Percentiles rank a stretch among this genome's conserved stretches.
Evolutionary conservation across 2,329 filamentous ascomycete genomes (phyloP).

Genomic region (Exophiala bonariae): DNA sequence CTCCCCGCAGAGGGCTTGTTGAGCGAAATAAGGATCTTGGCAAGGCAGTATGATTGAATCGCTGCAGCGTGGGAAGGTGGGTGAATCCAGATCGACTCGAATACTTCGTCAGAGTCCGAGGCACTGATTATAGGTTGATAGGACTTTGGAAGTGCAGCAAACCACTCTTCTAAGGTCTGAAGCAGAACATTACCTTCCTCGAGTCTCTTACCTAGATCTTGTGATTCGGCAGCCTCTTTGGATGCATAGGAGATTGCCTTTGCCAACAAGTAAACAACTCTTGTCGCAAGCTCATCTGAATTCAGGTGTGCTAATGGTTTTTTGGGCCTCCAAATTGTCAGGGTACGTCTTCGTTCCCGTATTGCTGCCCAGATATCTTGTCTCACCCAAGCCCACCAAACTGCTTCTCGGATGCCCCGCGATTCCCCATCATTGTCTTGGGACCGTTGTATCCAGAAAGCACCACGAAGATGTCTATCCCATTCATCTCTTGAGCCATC

Average conservation of each 20-base stretch:
- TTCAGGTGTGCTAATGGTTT: constrained; percentile 49
- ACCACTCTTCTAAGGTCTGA: constrained; percentile 53
- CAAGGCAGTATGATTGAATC: constrained; percentile 54
- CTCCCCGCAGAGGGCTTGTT: constrained; percentile 54
- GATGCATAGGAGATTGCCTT: constrained; percentile 61
- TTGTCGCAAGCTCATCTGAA: constrained; percentile 54
- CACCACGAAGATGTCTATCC: constrained; percentile 63
- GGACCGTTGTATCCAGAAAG: constrained; percentile 65
- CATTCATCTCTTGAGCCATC: constrained; percentile 51
- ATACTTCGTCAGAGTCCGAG: constrained; percentile 31
- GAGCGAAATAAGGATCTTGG: constrained; percentile 53
- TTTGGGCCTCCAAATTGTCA: constrained; percentile 60
- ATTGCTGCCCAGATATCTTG: constrained; percentile 67
- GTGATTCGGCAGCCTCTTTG: constrained; percentile 47
- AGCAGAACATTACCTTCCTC: constrained; percentile 48
- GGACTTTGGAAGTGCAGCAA: constrained; percentile 41
- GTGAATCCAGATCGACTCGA: constrained; percentile 54
- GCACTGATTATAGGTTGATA: constrained; percentile 43
- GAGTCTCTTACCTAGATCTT: constrained; percentile 45
- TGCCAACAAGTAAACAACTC: constrained; percentile 56
- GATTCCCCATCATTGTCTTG: constrained; percentile 62
- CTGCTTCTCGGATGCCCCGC: constrained; percentile 56
- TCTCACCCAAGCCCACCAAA: constrained; percentile 66
- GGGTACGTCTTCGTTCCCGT: constrained; percentile 54
- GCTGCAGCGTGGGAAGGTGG: constrained; percentile 50